Base-by-base conservation (phyloP, 2,329 filamentous ascomycete species). In the Monascus ruber region DNA sequence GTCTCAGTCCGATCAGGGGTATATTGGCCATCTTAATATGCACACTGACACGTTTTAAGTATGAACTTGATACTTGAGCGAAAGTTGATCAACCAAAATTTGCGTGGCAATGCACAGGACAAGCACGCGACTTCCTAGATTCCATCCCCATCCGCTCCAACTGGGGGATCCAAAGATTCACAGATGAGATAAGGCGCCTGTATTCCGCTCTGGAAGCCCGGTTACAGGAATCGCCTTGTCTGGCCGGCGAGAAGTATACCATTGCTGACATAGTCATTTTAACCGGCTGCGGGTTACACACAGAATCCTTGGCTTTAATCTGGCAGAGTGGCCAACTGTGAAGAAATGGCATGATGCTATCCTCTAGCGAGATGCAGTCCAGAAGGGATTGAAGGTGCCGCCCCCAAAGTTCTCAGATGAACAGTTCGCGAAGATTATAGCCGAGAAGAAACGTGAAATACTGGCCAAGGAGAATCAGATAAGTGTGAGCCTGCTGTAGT, bases 191-290 rank as follows among this genome's bases (percentile, higher is more conserved):
- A 4, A 67, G 64, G 44, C 62, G 69, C 4, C 54, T 72, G 4
- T 71, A 66, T 46, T 52, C 57, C 17, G 66, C 72, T 9, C 58
- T 72, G 4, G 63, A 72, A 26, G 57, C 58, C 26, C 59, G 65
- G 1, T 52, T 72, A 4, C 43, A 49, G 33, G 55, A 60, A 26
- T 62, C 60, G 5, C 53, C 64, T 4, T 72, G 65, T 55, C 50
- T 70, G 1, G 66, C 68, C 1, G 68, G 68, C 1, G 47, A 58
- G 26, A 70, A 68, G 43, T 69, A 64, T 42, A 69, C 62, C 1
- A 67, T 71, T 43, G 68, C 67, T 6, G 68, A 72, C 45, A 60
- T 71, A 34, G 63, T 65, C 7, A 65, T 54, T 42, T 72, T 62
- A 42, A 49, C 55, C 3, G 69, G 69, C 57, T 69, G 5, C 49